Evolutionary conservation across 2,329 filamentous ascomycete genomes (phyloP).

Genomic region (Aspergillus ochraceus): DNA sequence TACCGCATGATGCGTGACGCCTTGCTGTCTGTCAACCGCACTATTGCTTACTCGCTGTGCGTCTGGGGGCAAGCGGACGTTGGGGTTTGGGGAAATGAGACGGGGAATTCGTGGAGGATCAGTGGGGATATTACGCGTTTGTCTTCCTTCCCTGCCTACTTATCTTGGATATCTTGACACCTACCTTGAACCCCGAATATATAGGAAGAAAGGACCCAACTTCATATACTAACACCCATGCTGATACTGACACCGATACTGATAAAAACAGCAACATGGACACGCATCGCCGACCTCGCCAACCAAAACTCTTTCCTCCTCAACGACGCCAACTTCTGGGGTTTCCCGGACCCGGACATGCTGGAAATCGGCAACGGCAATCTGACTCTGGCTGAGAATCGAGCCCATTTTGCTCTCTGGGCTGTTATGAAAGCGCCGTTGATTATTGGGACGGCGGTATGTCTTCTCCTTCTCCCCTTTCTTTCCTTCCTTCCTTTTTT

Average conservation of each 20-base stretch:
- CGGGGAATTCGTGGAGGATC: conserved; percentile 50
- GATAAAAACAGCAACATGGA: conserved; percentile 27
- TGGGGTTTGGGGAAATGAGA: conserved; percentile 51
- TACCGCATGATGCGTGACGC: conserved; percentile 56
- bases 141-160: background rate
- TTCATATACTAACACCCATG: too few species aligned
- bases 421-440: conserved; percentile 52
- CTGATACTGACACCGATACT: background rate
- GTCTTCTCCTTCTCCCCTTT: background rate
- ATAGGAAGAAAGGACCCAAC: too few species aligned
- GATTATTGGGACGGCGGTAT: conserved; percentile 48
- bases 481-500: background rate
- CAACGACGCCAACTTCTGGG: conserved; percentile 50
- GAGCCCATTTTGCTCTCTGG: conserved; percentile 56
- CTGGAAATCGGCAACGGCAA: conserved; percentile 53
- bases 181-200: too few species aligned
- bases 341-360: conserved; percentile 54
- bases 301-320: conserved; percentile 52
- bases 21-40: conserved; percentile 44
- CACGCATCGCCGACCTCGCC: conserved; percentile 42
- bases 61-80: conserved; percentile 56
- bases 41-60: conserved; percentile 55
- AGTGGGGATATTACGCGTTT: conserved; percentile 34
- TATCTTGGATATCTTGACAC: background rate
- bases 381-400: conserved; percentile 47